Percentiles rank a stretch among this genome's conserved stretches.
Conservation (phyloP, 192 early-diverging fungal species). For the Backusella luteola region DNA sequence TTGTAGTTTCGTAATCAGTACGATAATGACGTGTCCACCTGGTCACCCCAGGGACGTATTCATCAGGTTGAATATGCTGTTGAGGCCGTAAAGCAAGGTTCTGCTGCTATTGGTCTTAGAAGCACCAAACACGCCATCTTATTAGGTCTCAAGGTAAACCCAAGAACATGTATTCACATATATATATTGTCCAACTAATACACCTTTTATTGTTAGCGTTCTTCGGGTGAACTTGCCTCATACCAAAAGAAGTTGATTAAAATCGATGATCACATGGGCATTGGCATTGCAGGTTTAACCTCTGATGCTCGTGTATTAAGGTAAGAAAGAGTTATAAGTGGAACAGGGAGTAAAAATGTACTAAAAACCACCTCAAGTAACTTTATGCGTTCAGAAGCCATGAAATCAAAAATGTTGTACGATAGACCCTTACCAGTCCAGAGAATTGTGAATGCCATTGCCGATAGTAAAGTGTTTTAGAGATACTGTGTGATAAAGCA, state of each 20-base stretch:
- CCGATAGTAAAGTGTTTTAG: slow-evolving; percentile 82
- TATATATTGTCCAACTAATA: not conserved
- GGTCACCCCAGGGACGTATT: slow-evolving; percentile 97
- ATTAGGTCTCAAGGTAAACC: slow-evolving; percentile 84
- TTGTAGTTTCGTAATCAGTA: slow-evolving; percentile 86
- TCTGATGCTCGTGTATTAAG: slow-evolving; percentile 97
- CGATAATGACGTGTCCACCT: slow-evolving; percentile 96
- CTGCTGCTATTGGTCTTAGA: slow-evolving; percentile 89
- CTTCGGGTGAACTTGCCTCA: slow-evolving; percentile 91
- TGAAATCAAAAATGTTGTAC: slow-evolving; percentile 89
- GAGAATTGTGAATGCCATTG: slow-evolving; percentile 83
- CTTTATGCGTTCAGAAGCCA: slow-evolving; percentile 91
- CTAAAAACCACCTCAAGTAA: slow-evolving; percentile 46
- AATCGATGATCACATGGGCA: slow-evolving; percentile 96
- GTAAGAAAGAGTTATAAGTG: slow-evolving; percentile 55
- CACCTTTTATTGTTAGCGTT: slow-evolving; percentile 57
- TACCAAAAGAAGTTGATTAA: slow-evolving; percentile 96
- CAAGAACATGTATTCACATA: slow-evolving; percentile 94
- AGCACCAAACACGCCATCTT: slow-evolving; percentile 85
- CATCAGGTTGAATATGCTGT: slow-evolving; percentile 99
- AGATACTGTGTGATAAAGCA: slow-evolving; percentile 57
- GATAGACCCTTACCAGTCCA: slow-evolving; percentile 84
- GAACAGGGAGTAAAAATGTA: slow-evolving; percentile 55
- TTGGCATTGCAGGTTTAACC: slow-evolving; percentile 94
- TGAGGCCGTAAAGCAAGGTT: slow-evolving; percentile 99